Evolutionary conservation across 345 rosid genomes (phyloP).

Genomic region (Brassica incana): DNA sequence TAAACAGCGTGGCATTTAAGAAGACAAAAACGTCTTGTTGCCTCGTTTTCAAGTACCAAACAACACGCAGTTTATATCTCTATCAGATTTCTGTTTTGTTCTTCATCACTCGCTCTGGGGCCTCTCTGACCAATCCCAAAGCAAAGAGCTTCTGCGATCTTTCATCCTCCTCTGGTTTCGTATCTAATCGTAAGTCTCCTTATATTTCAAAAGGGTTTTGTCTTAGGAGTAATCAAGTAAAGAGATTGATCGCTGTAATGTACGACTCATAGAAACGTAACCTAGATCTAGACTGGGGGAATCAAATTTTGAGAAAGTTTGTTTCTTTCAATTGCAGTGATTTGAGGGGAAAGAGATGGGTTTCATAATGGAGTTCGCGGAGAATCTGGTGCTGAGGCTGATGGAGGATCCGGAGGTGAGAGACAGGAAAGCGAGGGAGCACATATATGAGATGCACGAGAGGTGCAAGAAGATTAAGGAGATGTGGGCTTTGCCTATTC

Average conservation of each 20-base stretch:
- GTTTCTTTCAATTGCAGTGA: not conserved
- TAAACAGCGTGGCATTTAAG: not conserved
- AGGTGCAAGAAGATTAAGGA: conserved; percentile 87
- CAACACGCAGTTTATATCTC: conserved; percentile 5
- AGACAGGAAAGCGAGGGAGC: conserved; percentile 81
- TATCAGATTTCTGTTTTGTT: not conserved
- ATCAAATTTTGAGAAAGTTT: not conserved
- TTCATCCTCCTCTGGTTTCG: not conserved
- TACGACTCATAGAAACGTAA: not conserved
- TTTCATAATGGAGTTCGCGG: conserved; percentile 90
- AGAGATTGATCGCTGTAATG: not conserved
- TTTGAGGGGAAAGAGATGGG: conserved; percentile 45
- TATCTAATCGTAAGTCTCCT: conserved; percentile 5
- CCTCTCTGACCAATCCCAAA: not conserved
- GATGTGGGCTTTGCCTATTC: conserved; percentile 94
- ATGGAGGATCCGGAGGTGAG: conserved; percentile 98
- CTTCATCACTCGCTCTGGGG: not conserved
- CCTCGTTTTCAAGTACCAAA: not conserved
- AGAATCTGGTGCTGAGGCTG: conserved; percentile 75
- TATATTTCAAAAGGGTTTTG: not conserved
- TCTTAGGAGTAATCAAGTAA: not conserved
- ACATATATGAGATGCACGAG: conserved; percentile 63
- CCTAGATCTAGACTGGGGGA: conserved; percentile 30
- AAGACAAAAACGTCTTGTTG: not conserved
- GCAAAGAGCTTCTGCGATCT: conserved; percentile 21